These are phyloP conservation scores for Pyrenochaeta sp. DNA, from an alignment of 2,329 filamentous ascomycete genomes.

Conservation along the genomic window DNA sequence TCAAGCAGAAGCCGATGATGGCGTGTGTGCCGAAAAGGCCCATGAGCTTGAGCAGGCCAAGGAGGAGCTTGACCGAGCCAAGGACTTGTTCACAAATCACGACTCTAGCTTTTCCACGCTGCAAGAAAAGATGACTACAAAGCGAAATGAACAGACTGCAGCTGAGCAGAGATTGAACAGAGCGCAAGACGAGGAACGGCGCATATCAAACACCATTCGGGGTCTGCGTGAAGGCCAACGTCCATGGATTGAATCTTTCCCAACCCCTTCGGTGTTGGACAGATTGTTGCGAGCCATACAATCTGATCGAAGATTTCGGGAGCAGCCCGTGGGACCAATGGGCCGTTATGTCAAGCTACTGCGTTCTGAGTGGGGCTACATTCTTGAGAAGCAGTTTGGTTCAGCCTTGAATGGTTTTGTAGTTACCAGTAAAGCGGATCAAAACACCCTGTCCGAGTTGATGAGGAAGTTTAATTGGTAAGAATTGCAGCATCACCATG, in stretches of 20 bases:
- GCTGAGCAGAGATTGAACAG: constrained; percentile 36
- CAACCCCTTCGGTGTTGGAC: constrained; percentile 61
- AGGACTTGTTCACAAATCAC: constrained; percentile 52
- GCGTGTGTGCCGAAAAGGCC: constrained; percentile 68
- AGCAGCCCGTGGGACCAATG: constrained; percentile 82
- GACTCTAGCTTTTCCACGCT: constrained; percentile 44
- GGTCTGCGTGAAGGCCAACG: constrained; percentile 64
- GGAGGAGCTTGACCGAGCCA: constrained; percentile 56
- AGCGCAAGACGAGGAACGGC: constrained; percentile 58
- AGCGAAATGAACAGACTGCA: constrained; percentile 26
- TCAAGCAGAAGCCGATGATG: constrained; percentile 70
- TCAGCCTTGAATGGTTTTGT: constrained; percentile 76
- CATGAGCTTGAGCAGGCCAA: constrained; percentile 67
- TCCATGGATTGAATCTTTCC: constrained; percentile 70
- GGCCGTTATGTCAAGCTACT: constrained; percentile 78
- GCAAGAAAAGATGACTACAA: constrained; percentile 43
- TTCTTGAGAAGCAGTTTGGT: constrained; percentile 82
- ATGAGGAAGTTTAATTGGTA: constrained; percentile 68
- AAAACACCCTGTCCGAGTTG: constrained; percentile 69
- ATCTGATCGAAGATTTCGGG: constrained; percentile 71
- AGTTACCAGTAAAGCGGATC: constrained; percentile 79
- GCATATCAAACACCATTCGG: constrained; percentile 60
- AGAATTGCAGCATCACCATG: constrained; percentile 19
- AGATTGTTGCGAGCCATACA: constrained; percentile 73
- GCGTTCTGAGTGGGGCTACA: constrained; percentile 81